These are phyloP conservation scores for Dendrobium chrysotoxum DNA, from an alignment of 106 monocot genomes.

Conservation along the genomic window DNA sequence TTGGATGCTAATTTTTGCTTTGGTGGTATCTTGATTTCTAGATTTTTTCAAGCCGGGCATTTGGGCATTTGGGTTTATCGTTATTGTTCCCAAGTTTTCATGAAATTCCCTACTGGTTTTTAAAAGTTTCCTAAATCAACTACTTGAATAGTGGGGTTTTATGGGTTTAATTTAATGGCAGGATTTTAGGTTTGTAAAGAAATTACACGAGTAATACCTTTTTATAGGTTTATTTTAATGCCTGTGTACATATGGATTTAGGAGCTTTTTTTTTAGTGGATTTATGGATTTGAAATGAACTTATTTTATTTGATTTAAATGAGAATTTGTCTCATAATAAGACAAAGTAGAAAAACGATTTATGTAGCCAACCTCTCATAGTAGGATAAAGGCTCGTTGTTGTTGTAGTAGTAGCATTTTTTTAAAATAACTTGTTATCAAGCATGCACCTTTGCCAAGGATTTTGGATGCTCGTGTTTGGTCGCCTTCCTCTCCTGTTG, in stretches of 20 bases:
- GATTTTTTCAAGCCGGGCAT: neutral
- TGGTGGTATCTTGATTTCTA: neutral
- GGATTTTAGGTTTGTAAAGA: neutral
- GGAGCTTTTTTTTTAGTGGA: too few species aligned
- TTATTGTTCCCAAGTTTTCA: neutral
- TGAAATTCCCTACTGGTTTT: neutral
- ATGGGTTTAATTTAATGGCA: neutral
- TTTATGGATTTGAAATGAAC: too few species aligned
- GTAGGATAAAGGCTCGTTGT: too few species aligned
- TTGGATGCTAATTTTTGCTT: neutral
- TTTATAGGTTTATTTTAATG: neutral
- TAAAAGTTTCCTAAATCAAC: neutral
- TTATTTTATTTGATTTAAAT: too few species aligned
- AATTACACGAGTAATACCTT: neutral
- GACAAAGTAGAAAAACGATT: too few species aligned
- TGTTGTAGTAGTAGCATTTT: neutral
- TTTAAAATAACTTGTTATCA: neutral
- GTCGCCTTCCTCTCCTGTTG: neutral
- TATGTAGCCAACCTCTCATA: too few species aligned
- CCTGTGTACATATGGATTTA: neutral
- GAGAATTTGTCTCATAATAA: too few species aligned
- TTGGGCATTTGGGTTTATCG: neutral
- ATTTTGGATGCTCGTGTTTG: neutral
- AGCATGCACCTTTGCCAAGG: neutral
- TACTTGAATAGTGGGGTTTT: neutral